Evolutionary conservation across 306 rosid genomes (phyloP).

Genomic region (Prunus kanzakura): DNA sequence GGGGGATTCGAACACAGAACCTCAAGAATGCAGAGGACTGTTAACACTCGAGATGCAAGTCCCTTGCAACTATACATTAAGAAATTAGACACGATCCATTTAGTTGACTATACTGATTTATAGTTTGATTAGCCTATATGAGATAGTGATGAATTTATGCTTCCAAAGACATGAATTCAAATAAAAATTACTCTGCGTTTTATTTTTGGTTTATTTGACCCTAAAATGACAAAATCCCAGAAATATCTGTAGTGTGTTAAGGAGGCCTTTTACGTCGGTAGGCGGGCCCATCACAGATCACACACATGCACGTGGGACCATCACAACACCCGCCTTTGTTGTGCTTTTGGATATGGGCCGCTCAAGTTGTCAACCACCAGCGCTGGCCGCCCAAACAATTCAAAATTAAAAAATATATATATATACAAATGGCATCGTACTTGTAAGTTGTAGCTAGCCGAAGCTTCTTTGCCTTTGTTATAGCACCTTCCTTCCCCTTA

Average conservation of each 20-base stretch:
- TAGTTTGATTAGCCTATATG: no score
- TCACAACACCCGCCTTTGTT: not conserved
- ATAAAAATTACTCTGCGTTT: no score
- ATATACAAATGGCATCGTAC: not conserved
- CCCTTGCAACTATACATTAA: no score
- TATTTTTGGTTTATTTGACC: no score
- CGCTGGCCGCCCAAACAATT: not conserved
- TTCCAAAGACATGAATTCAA: no score
- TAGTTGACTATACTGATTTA: no score
- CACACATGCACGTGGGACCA: not conserved
- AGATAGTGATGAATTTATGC: no score
- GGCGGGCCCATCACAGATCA: not conserved
- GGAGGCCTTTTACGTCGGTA: no score
- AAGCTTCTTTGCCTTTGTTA: not conserved
- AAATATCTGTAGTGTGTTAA: no score
- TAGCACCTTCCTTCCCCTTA: not conserved
- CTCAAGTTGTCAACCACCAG: not conserved
- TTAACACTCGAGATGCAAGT: no score
- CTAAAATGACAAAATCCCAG: no score
- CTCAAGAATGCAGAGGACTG: accelerated
- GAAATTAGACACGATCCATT: no score
- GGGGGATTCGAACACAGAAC: accelerated
- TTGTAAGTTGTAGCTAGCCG: not conserved
- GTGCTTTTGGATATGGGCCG: not conserved
- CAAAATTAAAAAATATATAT: not conserved